These are phyloP conservation scores for Trichoderma parareesei DNA, from an alignment of 495 filamentous ascomycete genomes.

Conservation along the genomic window DNA sequence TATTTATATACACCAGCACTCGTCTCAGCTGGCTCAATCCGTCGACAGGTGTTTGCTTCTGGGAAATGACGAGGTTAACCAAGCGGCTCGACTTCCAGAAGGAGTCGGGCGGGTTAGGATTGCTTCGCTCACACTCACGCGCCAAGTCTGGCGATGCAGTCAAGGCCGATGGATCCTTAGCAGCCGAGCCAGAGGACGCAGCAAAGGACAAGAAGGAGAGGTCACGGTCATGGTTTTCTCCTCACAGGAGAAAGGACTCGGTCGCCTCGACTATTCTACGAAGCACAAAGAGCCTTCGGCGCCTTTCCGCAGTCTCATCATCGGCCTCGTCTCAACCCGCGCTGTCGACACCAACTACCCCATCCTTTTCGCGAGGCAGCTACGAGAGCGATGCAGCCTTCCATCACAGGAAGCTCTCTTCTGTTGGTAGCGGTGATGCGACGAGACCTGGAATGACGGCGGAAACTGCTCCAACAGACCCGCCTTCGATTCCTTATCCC, in stretches of 20 bases:
- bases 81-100: neutral
- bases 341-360: neutral
- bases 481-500: constrained; percentile 3
- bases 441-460: neutral
- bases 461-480: neutral
- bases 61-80: neutral
- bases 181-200: neutral
- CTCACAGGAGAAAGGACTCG: neutral
- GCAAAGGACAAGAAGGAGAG: neutral
- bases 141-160: neutral
- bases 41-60: neutral
- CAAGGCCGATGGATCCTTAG: neutral
- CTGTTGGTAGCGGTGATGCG: neutral
- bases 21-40: neutral
- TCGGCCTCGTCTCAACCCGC: neutral
- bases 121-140: neutral
- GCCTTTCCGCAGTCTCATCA: constrained; percentile 3
- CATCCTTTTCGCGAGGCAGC: constrained; percentile 3
- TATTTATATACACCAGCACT: neutral
- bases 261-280: neutral
- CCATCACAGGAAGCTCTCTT: constrained; percentile 3
- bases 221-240: constrained; percentile 6
- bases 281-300: neutral
- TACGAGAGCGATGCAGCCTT: constrained; percentile 1
- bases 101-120: neutral